These are phyloP conservation scores for Eragrostis nindensis DNA, from an alignment of 176 grass and related monocot species.

Conservation along the genomic window DNA sequence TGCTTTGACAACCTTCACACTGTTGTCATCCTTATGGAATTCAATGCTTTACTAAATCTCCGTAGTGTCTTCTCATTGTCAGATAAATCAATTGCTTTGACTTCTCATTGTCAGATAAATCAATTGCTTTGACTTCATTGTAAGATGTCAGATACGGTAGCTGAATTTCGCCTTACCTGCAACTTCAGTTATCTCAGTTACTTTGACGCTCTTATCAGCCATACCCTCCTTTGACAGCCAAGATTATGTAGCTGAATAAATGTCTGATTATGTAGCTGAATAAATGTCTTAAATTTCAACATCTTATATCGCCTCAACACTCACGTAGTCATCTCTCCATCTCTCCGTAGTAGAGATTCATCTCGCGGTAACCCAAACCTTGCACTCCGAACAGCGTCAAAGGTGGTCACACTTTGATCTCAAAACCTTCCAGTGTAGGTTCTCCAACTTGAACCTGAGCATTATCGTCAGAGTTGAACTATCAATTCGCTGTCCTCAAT, in stretches of 20 bases:
- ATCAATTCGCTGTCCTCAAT: background rate
- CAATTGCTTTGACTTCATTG: background rate
- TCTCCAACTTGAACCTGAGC: conserved; percentile 2
- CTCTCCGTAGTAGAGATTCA: conserved; percentile 33
- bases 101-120: background rate
- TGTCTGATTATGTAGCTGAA: too few relatives aligned
- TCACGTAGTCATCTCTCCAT: conserved; percentile 27
- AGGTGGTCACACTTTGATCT: conserved; percentile 27
- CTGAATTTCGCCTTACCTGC: background rate
- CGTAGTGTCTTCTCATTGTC: background rate
- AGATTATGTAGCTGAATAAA: conserved; percentile 27
- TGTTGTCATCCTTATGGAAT: background rate
- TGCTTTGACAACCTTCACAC: background rate
- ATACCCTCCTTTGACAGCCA: background rate
- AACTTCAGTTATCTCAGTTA: conserved; percentile 20
- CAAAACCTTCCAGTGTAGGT: conserved; percentile 9
- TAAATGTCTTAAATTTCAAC: background rate
- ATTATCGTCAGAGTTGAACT: too few relatives aligned
- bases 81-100: background rate
- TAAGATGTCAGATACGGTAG: conserved; percentile 4
- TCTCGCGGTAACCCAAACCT: conserved; percentile 54
- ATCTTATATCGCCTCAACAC: background rate
- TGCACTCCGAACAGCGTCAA: conserved; percentile 74
- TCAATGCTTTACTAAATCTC: background rate
- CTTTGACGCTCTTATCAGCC: background rate